Base-by-base conservation (phyloP, 345 rosid species). In the Turritis glabra region DNA sequence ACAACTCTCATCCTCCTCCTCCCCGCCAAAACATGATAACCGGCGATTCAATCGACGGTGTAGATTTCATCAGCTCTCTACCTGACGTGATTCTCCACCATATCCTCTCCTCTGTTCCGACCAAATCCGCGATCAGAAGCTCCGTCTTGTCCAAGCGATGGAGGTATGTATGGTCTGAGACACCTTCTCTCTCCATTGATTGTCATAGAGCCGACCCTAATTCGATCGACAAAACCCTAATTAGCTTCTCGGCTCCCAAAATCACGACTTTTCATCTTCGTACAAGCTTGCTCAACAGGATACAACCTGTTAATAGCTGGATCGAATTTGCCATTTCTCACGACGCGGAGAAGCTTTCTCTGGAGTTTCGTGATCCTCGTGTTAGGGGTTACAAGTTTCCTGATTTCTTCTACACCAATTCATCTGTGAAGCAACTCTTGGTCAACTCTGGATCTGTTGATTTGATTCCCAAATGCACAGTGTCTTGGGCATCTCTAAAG, bases 91-190 rank as follows among this genome's bases (percentile, higher is more conserved):
- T 77, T 32, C 80, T 77, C 58, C 76, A 71, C 33, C 61, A 32
- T 21, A 77, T 77, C 72, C 80, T 77, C 37, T 77, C 80, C 30
- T 47, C 17, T 3, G 7, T 71, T n/a, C 76, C 76, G 44, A 77
- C 80, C 7, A 77, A 71, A 15, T 47, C 54, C 5, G 67, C 76
- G 2, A 77, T 77, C 47, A 56, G 61, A 77, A 77, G 72, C 58
- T 63, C 80, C 6, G 29, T 48, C 23, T 64, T 77, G 53, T 71
- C 80, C 37, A 71, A 47, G 2, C 76, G 80, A 22, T 77, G 80
- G 80, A 55, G 67, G 54, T 13, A 37, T 23, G 72, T 77, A 1
- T 77, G 80, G 80, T 47, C 17, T 9, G 76, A 64, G 22, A 77
- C 80, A 8, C 80, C 76, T 64, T 64, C 55, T 29, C 66, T 77